Base-by-base conservation (phyloP, 306 rosid genomes). In the Castanospermum australe region DNA sequence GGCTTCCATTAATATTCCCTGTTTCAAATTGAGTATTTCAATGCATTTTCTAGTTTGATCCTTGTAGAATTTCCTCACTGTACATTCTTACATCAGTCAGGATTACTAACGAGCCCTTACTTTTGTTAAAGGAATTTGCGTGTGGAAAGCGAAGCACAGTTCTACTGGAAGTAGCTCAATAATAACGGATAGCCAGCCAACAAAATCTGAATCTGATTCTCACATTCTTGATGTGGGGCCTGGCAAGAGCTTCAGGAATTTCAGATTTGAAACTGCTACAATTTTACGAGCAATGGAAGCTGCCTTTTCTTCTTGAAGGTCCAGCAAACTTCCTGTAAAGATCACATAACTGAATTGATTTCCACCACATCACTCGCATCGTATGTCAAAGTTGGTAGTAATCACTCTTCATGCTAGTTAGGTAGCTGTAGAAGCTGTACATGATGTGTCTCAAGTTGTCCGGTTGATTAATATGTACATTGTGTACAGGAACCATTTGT, bases 81-180 rank as follows among this genome's bases (percentile, higher is more conserved):
- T 28, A 5, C 41, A 41, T 35, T 67, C 67, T 38, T 17, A 24
- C 55, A 52, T n/a, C 48, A 5, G 17, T 51, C 10, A 56, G 50
- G 55, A 67, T 69, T 66, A 55, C 78, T 83, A 70, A 83, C 59
- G 35, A 73, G 61, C 82, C 41, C 10, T 79, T 72, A 10, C 73
- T 83, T 59, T 22, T 79, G 75, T 75, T 18, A 73, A 73, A 95
- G 99, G 94, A 76, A 69, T 91, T 57, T 82, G 84, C 30, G 89
- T 93, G 72, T 95, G 98, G 98, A 95, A 87, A 75, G 96, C 94
- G 6, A 95, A 91, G 83, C 89, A 77, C 83, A 63, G 79, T 77
- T 91, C 90, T 4, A 83, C 24, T 9, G 93, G 97, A 79, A 90
- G 88, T 83, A 84, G 79, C 78, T 71, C 91, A 50, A 51, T 76